phyloP scores from a whole-genome alignment of 2,329 filamentous ascomycete species.

The Alternaria sp. region DNA sequence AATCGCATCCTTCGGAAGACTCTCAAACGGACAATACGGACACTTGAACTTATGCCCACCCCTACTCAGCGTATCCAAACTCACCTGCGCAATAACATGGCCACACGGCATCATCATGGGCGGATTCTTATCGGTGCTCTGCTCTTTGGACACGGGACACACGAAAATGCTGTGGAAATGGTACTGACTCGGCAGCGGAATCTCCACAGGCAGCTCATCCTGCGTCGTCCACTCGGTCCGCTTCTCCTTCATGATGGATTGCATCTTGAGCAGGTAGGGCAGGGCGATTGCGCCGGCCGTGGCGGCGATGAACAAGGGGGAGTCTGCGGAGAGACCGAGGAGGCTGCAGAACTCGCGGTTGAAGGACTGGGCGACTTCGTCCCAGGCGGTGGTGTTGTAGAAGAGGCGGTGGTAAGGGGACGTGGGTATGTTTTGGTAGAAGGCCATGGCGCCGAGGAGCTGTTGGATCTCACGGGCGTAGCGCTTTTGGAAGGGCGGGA shows the following conservation, averaged over 20 bases:
- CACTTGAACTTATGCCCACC: constrained; percentile 81
- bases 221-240: constrained; percentile 94
- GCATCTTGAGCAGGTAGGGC: constrained; percentile 86
- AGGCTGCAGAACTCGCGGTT: constrained; percentile 94
- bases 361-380: constrained; percentile 85
- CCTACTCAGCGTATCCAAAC: constrained; percentile 79
- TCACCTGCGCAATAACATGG: constrained; percentile 89
- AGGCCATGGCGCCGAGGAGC: constrained; percentile 82
- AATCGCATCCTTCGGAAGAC: constrained; percentile 73
- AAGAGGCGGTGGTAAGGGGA: constrained; percentile 86
- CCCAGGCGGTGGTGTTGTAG: constrained; percentile 75
- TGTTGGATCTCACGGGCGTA: constrained; percentile 82
- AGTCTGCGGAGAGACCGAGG: constrained; percentile 86
- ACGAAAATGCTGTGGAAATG: constrained; percentile 96
- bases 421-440: constrained; percentile 71
- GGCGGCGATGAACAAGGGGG: constrained; percentile 88
- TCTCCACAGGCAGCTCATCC: constrained; percentile 84
- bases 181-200: constrained; percentile 68
- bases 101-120: constrained; percentile 97
- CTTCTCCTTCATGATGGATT: constrained; percentile 84
- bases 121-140: constrained; percentile 89
- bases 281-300: constrained; percentile 93
- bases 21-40: constrained; percentile 91
- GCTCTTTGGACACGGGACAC: constrained; percentile 95
- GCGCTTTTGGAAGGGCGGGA: constrained; percentile 74